Conservation (phyloP, 306 rosid genomes). For the Notholithocarpus densiflorus region DNA sequence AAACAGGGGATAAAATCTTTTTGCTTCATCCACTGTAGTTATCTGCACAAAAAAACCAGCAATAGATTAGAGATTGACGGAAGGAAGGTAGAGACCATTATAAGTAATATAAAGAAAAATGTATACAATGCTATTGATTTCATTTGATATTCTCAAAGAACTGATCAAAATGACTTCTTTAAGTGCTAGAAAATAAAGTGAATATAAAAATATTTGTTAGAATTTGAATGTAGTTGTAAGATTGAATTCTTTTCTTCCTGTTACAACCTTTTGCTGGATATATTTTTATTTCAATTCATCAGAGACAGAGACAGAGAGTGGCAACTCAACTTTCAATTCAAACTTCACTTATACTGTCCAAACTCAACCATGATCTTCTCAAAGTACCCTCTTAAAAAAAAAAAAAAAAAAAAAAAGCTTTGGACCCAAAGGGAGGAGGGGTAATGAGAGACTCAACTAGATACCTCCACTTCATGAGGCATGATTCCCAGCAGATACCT, state of each 20-base stretch:
- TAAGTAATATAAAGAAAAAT: neutral
- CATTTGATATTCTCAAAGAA: neutral
- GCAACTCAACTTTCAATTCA: neutral
- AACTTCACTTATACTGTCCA: neutral
- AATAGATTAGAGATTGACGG: neutral
- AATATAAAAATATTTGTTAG: neutral
- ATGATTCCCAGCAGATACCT: too few relatives aligned
- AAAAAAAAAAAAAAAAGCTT: fast-evolving
- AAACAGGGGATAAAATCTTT: slow-evolving; percentile 84
- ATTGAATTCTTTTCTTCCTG: neutral
- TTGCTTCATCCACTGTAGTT: slow-evolving; percentile 86
- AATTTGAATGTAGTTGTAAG: neutral
- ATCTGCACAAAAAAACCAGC: slow-evolving; percentile 49
- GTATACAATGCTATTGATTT: neutral
- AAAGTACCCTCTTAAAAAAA: too few relatives aligned
- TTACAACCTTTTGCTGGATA: neutral
- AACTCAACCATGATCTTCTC: neutral
- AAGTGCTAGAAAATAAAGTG: neutral
- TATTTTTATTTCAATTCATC: neutral
- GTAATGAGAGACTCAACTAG: too few relatives aligned
- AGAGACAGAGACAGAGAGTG: neutral
- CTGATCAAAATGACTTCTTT: neutral
- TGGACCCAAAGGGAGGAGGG: too few relatives aligned
- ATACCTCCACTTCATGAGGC: too few relatives aligned
- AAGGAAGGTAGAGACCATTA: neutral